Base-by-base conservation (phyloP, 495 filamentous ascomycete species). In the Penicillium waksmanii region DNA sequence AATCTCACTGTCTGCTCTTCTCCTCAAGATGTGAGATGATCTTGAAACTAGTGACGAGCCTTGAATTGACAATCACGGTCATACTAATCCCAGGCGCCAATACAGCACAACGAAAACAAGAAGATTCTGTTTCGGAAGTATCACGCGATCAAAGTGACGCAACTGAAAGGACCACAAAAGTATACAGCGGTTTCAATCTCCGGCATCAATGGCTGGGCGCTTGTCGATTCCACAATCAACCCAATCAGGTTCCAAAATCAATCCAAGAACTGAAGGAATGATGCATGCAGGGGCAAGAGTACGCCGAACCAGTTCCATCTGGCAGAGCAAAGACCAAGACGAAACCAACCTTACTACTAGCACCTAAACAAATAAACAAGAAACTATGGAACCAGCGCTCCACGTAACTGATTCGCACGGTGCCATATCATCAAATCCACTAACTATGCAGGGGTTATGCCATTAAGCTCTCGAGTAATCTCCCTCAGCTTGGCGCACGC, bases 401-500 rank as follows among this genome's bases (percentile, higher is more conserved):
- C 61, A 57, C 62, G 57, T 57, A 60, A 56, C 34, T 57, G 18
- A 36, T 42, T 40, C 55, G 21, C 19, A 44, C 46, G 35, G 8
- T 40, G 40, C 19, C 23, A 21, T 44, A 23, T 17, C 52, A 47
- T 21, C 13, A 19, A 38, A 48, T 51, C 59, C 59, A 56, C 64
- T 42, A 42, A 46, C 43, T 27, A 67, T 67, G 67, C 67, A 69
- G 64, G 67, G 67, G 67, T 56, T 35, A 65, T 52, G 51, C 56
- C 50, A 63, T 57, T 53, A 55, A 47, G 50, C 40, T 12, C 44
- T 18, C 10, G 44, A 47, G 12, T 48, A 63, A 63, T 64, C 50
- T 58, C 61, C 54, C 33, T 38, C 23, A 25, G 9, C 57, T 61
- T 58, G 57, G 61, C 56, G 48, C 3, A 31, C 11, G 19, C 18